Base-by-base conservation (phyloP, 2,329 filamentous ascomycete genomes). In the Ascochyta fabae region DNA sequence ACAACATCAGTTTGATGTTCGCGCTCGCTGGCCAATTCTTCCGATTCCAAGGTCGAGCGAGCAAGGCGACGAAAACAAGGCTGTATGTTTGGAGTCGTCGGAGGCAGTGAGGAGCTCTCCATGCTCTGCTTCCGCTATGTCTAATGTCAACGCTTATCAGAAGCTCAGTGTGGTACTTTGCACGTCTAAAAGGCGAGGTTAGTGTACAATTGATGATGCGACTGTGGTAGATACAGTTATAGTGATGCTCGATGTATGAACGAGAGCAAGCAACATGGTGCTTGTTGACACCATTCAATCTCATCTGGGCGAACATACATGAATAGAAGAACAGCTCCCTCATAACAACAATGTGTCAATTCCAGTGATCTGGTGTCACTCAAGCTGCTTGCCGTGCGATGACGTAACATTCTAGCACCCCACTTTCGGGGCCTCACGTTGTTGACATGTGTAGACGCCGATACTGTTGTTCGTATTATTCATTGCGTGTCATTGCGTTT, bases 1-100 rank as follows among this genome's bases (percentile, higher is more conserved):
- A 78, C 48, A 66, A 71, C 9, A 73, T 79, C 49, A 69, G 74
- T 5, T 74, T 80, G 52, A 67, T 78, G 26, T 65, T 74, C 26
- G 64, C 70, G 1, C 61, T 72, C 13, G 63, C 61, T 1, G 53
- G 49, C 10, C 44, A 61, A 22, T 65, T 73, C 38, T 58, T 57
- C 23, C 50, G 52, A 7, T 59, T 62, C 10, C 47, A 51, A 15
- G 50, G 53, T 16, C 31, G 38, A n/a, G 55, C 56, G 6, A 66
- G 62, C 15, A 23, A n/a, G 24, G 61, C 59, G 29, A 62, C 65
- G 4, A 48, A 45, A 7, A 33, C 26, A 4, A 48, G 61, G 29
- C 23, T 68, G 46, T 48, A 59, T 34, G 31, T 52, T 3, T 68
- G 65, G 65, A 56, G 60, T 51, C 56, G 60, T 13, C 58, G 60